Percentiles rank a stretch among this genome's conserved stretches.
These are phyloP conservation scores for Daedaleopsis sinensis DNA, from an alignment of 768 basidiomycete species.

Conservation along the genomic window DNA sequence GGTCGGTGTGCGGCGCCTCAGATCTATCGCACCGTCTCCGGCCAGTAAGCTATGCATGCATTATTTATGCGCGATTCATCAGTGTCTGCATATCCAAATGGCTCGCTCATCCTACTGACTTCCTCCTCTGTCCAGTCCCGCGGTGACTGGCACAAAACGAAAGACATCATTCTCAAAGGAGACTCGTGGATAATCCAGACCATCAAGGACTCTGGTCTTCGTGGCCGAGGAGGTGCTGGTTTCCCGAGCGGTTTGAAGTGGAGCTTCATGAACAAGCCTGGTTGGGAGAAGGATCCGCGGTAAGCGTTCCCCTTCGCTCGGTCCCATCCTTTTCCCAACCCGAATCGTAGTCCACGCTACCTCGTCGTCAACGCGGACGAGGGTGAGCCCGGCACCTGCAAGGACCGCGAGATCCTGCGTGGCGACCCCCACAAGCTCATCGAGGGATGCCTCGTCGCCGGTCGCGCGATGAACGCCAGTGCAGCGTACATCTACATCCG, in stretches of 20 bases:
- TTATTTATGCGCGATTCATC: too few relatives aligned
- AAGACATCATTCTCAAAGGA: conserved; percentile 93
- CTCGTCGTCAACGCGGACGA: conserved; percentile 98
- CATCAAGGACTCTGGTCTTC: conserved; percentile 93
- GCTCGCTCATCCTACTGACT: conserved; percentile 7
- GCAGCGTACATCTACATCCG: conserved; percentile 99
- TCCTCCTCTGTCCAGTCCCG: conserved; percentile 56
- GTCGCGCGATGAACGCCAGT: conserved; percentile 94
- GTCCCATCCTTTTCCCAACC: not conserved
- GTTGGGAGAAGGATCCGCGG: conserved; percentile 94
- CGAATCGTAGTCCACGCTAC: conserved; percentile 81
- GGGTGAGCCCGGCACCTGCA: conserved; percentile 98
- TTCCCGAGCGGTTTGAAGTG: conserved; percentile 97
- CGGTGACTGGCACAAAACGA: conserved; percentile 98
- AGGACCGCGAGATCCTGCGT: conserved; percentile 96
- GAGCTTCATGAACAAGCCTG: conserved; percentile 99
- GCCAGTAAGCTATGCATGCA: too few relatives aligned
- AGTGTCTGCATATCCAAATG: too few relatives aligned
- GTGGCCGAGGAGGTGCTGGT: conserved; percentile 95
- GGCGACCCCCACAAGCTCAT: conserved; percentile 98
- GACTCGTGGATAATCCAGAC: conserved; percentile 97
- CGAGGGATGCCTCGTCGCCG: conserved; percentile 96
- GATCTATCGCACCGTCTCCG: too few relatives aligned
- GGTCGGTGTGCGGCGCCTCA: too few relatives aligned
- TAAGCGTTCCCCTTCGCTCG: conserved; percentile 33